These are phyloP conservation scores for Saccharomyces jurei DNA, from an alignment of 805 yeast species.

Conservation along the genomic window DNA sequence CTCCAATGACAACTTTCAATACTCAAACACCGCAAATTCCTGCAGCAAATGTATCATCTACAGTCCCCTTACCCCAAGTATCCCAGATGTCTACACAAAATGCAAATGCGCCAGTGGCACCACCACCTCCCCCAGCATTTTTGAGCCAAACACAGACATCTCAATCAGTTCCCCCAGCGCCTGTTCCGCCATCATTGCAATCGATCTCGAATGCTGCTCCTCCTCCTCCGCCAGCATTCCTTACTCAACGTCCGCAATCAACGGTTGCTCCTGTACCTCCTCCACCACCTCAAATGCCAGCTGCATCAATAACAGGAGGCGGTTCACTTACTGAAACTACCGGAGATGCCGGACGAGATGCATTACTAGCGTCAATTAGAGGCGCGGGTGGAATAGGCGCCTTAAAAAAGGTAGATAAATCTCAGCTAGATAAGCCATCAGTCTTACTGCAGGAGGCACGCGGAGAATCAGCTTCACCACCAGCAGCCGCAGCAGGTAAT, in stretches of 20 bases:
- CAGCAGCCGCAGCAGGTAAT: conserved; percentile 30
- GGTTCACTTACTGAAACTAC: conserved; percentile 17
- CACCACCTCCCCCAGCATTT: conserved; percentile 18
- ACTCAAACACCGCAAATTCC: background rate
- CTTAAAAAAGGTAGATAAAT: conserved; percentile 71
- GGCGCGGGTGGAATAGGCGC: conserved; percentile 66
- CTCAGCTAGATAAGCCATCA: conserved; percentile 74
- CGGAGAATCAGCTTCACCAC: conserved; percentile 43
- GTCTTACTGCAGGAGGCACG: conserved; percentile 62
- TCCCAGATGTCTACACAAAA: conserved; percentile 4
- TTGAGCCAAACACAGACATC: conserved; percentile 1
- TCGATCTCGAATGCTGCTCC: conserved; percentile 8
- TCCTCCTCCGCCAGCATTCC: conserved; percentile 14
- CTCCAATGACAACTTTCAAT: conserved; percentile 7
- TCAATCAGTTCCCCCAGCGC: conserved; percentile 13
- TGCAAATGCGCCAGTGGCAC: conserved; percentile 12
- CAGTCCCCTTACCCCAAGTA: background rate
- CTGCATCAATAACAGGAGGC: conserved; percentile 1
- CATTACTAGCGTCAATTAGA: conserved; percentile 78
- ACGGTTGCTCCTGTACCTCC: conserved; percentile 7
- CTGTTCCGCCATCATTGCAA: conserved; percentile 1
- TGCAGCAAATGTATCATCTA: background rate
- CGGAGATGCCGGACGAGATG: conserved; percentile 62
- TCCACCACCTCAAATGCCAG: conserved; percentile 8
- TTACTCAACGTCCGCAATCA: conserved; percentile 7